Base-by-base conservation (phyloP, 495 filamentous ascomycete species). In the Staphylotrichum longicolle region DNA sequence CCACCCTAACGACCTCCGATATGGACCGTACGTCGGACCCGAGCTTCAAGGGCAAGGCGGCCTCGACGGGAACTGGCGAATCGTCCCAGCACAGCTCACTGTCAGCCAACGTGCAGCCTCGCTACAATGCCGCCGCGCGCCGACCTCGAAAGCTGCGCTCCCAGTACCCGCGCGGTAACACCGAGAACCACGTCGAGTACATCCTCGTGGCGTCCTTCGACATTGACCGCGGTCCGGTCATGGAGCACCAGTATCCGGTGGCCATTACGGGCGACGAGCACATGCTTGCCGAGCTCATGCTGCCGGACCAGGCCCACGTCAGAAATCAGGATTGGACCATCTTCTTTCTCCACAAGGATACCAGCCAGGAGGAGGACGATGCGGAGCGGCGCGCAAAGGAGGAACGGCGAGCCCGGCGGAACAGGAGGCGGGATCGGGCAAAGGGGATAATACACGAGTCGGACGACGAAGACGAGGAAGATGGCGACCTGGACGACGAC, bases 131-230 rank as follows among this genome's bases (percentile, higher is more conserved):
- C 20, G 48, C 50, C 62, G 72, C 72, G 72, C 76, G 78, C 68
- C 77, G 69, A 14, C 65, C 68, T 32, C 72, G 76, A 54, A 84
- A 76, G 64, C 75, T 90, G 69, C 90, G 87, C 64, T 93, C 92
- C 46, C 92, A 97, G 70, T 97, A 97, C 71, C 91, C 92, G 2
- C 80, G 85, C 9, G 86, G 91, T 58, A 85, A 76, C 46, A 71
- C 82, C 39, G 92, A 96, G 74, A 91, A 89, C 63, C 94, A 99
- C 86, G 94, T 99, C 70, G 94, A 98, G 72, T 99, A 97, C 70
- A 97, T 99, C 58, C 80, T 99, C n/a, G 95, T 99, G 54, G 94
- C 94, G 0, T 94, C 92, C 3, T 99, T 99, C 74, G 91, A 97
- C 69, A 96, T 97, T 66, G 93, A 98, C 70, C 86, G 90, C 57